A percentile compares a stretch with the other conserved stretches of the same genome.
Conservation (phyloP, 371 early-diverging fungal species). For the Apophysomyces ossiformis region DNA sequence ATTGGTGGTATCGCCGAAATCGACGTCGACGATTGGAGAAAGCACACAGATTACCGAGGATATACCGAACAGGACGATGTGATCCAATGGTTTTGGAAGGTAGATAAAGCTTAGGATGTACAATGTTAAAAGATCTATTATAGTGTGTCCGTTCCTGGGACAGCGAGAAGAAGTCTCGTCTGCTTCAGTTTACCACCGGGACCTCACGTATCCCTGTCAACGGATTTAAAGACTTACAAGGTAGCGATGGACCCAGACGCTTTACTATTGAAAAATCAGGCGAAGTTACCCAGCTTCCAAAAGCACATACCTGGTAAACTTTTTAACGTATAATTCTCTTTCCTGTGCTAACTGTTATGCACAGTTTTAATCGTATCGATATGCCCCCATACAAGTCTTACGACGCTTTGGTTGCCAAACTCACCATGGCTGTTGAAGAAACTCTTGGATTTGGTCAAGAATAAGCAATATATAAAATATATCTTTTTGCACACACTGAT, state of each 20-base stretch:
- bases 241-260: constrained; percentile 94
- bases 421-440: constrained; percentile 94
- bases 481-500: too few species aligned
- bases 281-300: constrained; percentile 85
- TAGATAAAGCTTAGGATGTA: constrained; percentile 20
- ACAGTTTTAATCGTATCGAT: constrained; percentile 93
- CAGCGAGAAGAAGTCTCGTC: constrained; percentile 90
- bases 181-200: constrained; percentile 98
- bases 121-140: neutral
- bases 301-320: constrained; percentile 91
- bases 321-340: neutral
- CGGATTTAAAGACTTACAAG: constrained; percentile 98
- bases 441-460: constrained; percentile 87
- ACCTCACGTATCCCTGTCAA: constrained; percentile 98
- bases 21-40: constrained; percentile 99
- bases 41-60: constrained; percentile 97
- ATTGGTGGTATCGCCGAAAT: constrained; percentile 99
- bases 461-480: constrained; percentile 31
- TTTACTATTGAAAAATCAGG: constrained; percentile 97
- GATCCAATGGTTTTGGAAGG: constrained; percentile 98
- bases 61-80: constrained; percentile 96
- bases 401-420: constrained; percentile 74
- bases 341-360: constrained; percentile 3
- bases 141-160: constrained; percentile 86
- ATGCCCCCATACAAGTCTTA: constrained; percentile 89